These are phyloP conservation scores for Cydonia oblonga DNA, from an alignment of 331 rosid genomes.

Conservation along the genomic window DNA sequence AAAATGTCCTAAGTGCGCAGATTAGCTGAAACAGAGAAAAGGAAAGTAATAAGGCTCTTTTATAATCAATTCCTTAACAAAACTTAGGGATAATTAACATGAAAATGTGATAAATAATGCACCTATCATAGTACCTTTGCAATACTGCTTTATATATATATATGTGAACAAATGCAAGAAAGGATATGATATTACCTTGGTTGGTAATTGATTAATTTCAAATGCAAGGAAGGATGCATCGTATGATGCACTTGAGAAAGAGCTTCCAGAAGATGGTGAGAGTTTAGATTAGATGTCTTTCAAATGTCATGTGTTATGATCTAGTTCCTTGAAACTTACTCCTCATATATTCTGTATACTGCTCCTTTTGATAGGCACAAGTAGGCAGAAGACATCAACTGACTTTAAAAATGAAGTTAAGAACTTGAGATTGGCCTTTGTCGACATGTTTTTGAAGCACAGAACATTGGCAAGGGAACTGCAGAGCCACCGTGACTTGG, in stretches of 20 bases:
- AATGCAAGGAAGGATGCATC: conserved; percentile 61
- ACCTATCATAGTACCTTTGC: no score
- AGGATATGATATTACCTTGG: no score
- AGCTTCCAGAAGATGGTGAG: conserved; percentile 64
- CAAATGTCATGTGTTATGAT: not conserved
- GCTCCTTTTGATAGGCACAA: conserved; percentile 44
- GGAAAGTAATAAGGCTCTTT: no score
- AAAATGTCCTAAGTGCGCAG: no score
- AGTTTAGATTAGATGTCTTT: conserved; percentile 5
- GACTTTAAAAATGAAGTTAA: conserved; percentile 40
- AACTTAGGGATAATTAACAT: no score
- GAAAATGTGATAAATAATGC: no score
- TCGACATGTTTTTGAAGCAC: conserved; percentile 54
- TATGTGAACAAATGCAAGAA: no score
- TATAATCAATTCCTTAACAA: no score
- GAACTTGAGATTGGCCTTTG: conserved; percentile 52
- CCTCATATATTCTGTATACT: conserved; percentile 21
- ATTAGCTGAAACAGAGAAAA: no score
- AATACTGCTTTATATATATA: no score
- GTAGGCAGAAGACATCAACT: conserved; percentile 35
- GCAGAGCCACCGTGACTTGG: conserved; percentile 45
- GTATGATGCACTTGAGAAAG: conserved; percentile 29
- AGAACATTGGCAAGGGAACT: conserved; percentile 46
- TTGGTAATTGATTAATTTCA: no score
- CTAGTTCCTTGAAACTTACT: not conserved